A percentile compares a stretch with the other conserved stretches of the same genome.
Evolutionary conservation across 169 alveolate genomes (phyloP).

Genomic region (Plasmodium relictum): DNA sequence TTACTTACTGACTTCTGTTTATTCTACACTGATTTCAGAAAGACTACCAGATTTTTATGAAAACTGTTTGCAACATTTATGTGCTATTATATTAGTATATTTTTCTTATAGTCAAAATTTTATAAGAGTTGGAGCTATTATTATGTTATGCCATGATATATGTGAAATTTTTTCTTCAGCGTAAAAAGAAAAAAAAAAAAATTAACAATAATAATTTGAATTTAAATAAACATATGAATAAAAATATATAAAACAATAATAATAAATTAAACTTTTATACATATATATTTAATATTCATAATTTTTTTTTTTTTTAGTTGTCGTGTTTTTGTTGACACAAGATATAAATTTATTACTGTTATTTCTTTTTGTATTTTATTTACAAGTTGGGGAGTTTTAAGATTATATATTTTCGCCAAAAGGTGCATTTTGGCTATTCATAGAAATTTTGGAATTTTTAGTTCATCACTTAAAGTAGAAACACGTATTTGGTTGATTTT

Average conservation of each 20-base stretch:
- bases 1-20: conserved; percentile 78
- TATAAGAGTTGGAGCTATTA: conserved; percentile 82
- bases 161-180: conserved; percentile 85
- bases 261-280: neutral
- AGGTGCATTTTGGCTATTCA: conserved; percentile 81
- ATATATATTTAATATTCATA: neutral
- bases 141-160: conserved; percentile 83
- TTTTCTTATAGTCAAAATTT: conserved; percentile 84
- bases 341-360: conserved; percentile 79
- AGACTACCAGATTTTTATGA: conserved; percentile 84
- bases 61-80: conserved; percentile 79
- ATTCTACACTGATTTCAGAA: conserved; percentile 75
- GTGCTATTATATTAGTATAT: conserved; percentile 81
- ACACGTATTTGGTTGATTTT: conserved; percentile 80
- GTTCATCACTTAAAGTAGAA: conserved; percentile 67
- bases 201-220: no score
- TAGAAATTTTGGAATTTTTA: conserved; percentile 60
- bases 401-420: conserved; percentile 81
- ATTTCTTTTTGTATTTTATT: conserved; percentile 79
- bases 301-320: conserved; percentile 76
- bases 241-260: neutral
- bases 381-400: conserved; percentile 81
- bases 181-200: conserved; percentile 47
- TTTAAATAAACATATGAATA: neutral
- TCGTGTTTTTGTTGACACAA: conserved; percentile 85